Evolutionary conservation across 2,329 filamentous ascomycete species (phyloP), one percentile per base, ranked within the genome.

Genomic region (Daldinia sp.): DNA sequence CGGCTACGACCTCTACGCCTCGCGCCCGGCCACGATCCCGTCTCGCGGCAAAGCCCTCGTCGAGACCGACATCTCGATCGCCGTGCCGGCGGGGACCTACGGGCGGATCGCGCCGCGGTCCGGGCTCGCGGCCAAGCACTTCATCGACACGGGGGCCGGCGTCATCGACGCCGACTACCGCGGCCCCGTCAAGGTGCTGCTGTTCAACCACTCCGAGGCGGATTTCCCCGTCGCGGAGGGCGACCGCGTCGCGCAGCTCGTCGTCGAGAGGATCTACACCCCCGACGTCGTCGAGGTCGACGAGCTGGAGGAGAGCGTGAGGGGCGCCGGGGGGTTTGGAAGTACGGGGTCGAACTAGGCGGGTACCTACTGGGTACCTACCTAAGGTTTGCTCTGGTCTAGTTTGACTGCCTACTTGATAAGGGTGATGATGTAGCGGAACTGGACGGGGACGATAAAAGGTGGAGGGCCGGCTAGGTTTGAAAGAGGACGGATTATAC

Each of bases 111-210:
- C 94, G 2, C 94, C 94, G 8, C 91, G 94, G 68, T 95, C 92
- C n/a, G 93, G 93, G 48, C 89, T 97, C 32, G 94, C 94, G 2
- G 84, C 89, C 63, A 99, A 99, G 82, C 88, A 98, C 81, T 95
- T 94, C 80, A 98, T 99, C 76, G 93, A 97, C 77, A 95, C 92
- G 0, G 93, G 96, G 66, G 95, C 95, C 0, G 95, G 95, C 56
- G 95, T 99, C 68, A 98, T 99, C 72, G 95, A 99, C 78, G 94
- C 94, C 30, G 95, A 99, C 79, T 99, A 99, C 82, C 87, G 95
- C 32, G 95, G 95, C 17, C 91, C 91, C 70, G 90, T 99, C 73
- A 97, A 96, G 83, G 91, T 99, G 23, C 84, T 99, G 69, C 86
- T 99, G 53, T 98, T 98, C 79, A 99, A 99, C 81, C 90, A 96